Percentiles rank a stretch among this genome's conserved stretches.
Conservation (phyloP, 2,329 filamentous ascomycete genomes). For the Ophiostoma pallidulum region DNA sequence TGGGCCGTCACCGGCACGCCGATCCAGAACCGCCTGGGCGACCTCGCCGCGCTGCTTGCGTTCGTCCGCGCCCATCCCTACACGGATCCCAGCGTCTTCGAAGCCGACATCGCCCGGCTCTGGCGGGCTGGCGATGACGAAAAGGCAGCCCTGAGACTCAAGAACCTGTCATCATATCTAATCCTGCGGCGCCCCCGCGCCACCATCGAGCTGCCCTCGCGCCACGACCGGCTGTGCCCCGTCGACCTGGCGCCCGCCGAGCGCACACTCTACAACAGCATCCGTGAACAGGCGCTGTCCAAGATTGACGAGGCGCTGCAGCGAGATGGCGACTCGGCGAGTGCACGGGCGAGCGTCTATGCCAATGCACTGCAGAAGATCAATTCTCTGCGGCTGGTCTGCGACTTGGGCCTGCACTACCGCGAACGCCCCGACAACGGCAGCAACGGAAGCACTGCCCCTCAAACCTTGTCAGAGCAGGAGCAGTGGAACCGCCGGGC, state of each 20-base stretch:
- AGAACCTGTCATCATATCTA: slow-evolving; percentile 28
- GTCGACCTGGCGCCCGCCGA: slow-evolving; percentile 31
- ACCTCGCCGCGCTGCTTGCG: slow-evolving; percentile 33
- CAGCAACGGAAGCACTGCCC: neutral
- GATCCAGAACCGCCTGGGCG: slow-evolving; percentile 35
- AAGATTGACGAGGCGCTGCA: slow-evolving; percentile 28
- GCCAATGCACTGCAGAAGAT: slow-evolving; percentile 36
- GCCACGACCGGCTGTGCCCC: slow-evolving; percentile 24
- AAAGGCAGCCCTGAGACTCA: slow-evolving; percentile 30
- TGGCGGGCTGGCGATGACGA: slow-evolving; percentile 31
- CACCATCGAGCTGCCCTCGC: slow-evolving; percentile 29
- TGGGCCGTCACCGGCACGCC: slow-evolving; percentile 35
- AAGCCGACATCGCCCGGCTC: slow-evolving; percentile 27
- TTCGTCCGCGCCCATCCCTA: slow-evolving; percentile 36
- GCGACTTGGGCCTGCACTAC: slow-evolving; percentile 36
- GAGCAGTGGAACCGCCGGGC: slow-evolving; percentile 21
- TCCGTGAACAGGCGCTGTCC: slow-evolving; percentile 21
- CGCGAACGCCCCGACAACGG: slow-evolving; percentile 20
- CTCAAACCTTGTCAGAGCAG: neutral
- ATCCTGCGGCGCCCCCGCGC: slow-evolving; percentile 31
- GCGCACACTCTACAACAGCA: slow-evolving; percentile 26
- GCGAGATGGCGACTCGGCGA: slow-evolving; percentile 11
- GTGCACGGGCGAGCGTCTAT: slow-evolving; percentile 19
- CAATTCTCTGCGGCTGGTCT: slow-evolving; percentile 35
- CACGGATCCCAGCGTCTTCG: slow-evolving; percentile 27